phyloP scores from a whole-genome alignment of 1,284 basidiomycete species.

The Ustilago hordei region DNA sequence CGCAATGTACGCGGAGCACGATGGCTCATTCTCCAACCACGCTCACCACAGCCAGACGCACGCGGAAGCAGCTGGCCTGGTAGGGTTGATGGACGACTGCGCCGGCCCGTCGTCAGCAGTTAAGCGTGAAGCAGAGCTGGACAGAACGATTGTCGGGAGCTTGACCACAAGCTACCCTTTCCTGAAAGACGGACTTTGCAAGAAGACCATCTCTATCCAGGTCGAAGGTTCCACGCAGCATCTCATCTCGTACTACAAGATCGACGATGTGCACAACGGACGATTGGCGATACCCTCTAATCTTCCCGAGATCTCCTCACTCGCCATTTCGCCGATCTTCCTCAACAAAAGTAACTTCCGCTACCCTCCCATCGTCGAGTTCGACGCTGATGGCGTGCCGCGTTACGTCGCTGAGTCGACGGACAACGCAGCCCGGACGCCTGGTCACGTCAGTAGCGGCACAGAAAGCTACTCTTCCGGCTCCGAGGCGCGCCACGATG shows the following conservation, averaged over 20 bases:
- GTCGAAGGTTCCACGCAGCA: slow-evolving; percentile 91
- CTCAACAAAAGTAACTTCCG: slow-evolving; percentile 90
- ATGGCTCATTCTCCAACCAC: slow-evolving; percentile 24
- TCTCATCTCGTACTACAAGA: slow-evolving; percentile 93
- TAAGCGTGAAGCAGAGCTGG: slow-evolving; percentile 48
- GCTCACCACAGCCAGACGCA: slow-evolving; percentile 16
- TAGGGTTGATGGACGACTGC: slow-evolving; percentile 24
- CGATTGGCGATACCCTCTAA: slow-evolving; percentile 88
- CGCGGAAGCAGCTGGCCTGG: slow-evolving; percentile 45
- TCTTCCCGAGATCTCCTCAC: slow-evolving; percentile 84
- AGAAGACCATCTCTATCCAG: slow-evolving; percentile 89
- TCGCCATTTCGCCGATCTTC: slow-evolving; percentile 88
- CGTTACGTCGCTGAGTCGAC: slow-evolving; percentile 73
- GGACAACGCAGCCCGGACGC: slow-evolving; percentile 29
- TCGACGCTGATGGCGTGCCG: slow-evolving; percentile 82
- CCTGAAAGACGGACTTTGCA: slow-evolving; percentile 61
- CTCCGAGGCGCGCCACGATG: slow-evolving; percentile 37
- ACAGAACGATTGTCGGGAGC: slow-evolving; percentile 62
- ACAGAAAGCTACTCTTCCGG: slow-evolving; percentile 46
- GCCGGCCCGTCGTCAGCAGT: slow-evolving; percentile 11
- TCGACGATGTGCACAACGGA: slow-evolving; percentile 88
- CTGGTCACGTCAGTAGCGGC: slow-evolving; percentile 44
- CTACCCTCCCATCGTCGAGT: slow-evolving; percentile 86
- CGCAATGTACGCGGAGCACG: slow-evolving; percentile 26
- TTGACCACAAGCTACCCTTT: slow-evolving; percentile 63